Conservation (phyloP, 2,329 filamentous ascomycete genomes). For the Sarocladiaceae sp. region DNA sequence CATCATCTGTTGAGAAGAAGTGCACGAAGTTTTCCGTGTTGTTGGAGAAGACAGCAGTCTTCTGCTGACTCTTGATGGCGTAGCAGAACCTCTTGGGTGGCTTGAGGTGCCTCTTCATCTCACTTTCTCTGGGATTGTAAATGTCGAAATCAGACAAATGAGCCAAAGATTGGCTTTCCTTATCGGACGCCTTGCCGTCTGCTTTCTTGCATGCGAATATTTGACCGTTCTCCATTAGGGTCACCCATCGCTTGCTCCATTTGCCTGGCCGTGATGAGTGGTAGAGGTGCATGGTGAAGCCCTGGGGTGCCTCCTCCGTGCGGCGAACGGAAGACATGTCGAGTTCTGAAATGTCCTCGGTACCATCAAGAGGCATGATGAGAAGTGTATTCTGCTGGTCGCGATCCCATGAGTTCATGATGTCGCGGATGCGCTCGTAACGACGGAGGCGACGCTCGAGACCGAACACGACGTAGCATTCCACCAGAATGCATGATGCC, state of each 20-base stretch:
- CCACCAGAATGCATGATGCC: constrained; percentile 65
- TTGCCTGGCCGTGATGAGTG: constrained; percentile 79
- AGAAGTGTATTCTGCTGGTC: constrained; percentile 73
- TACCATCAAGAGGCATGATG: constrained; percentile 56
- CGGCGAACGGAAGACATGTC: constrained; percentile 60
- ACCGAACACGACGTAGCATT: constrained; percentile 71
- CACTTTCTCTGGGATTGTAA: constrained; percentile 69
- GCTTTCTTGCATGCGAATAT: constrained; percentile 65
- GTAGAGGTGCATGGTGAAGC: constrained; percentile 68
- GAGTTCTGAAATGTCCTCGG: constrained; percentile 56
- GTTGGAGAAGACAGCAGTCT: constrained; percentile 75
- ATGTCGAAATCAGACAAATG: constrained; percentile 92
- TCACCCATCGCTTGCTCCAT: constrained; percentile 84
- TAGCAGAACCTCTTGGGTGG: constrained; percentile 83
- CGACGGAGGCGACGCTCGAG: constrained; percentile 77
- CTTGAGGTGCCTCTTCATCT: constrained; percentile 66
- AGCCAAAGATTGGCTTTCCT: constrained; percentile 68
- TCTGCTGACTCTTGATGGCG: constrained; percentile 89
- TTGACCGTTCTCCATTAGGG: constrained; percentile 70
- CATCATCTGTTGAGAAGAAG: constrained; percentile 81
- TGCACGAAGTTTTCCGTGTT: constrained; percentile 79
- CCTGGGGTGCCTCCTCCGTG: constrained; percentile 54
- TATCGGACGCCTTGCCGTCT: constrained; percentile 53
- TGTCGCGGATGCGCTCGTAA: constrained; percentile 81
- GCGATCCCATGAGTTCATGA: constrained; percentile 89